Evolutionary conservation across 78 protist species (phyloP).

Genomic region (Trichosphaerium sp.): DNA sequence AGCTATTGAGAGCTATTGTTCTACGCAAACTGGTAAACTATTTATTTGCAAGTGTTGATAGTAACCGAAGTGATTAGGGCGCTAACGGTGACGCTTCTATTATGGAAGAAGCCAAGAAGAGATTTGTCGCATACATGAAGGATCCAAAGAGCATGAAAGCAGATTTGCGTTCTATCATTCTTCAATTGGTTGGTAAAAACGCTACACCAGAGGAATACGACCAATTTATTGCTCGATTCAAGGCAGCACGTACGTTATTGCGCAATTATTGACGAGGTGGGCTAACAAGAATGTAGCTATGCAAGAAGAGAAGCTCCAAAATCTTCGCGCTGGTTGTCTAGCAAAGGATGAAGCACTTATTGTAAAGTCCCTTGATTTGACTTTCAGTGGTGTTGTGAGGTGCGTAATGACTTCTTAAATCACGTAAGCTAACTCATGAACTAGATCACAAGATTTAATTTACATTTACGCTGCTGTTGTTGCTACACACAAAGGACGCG

Average conservation of each 20-base stretch:
- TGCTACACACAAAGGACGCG: not conserved
- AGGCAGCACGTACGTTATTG: too few species aligned
- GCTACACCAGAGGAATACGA: conserved; percentile 9
- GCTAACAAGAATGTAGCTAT: not conserved
- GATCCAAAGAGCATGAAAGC: not conserved
- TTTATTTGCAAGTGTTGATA: conserved; percentile 12
- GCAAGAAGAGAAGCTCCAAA: conserved; percentile 4
- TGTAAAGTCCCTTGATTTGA: conserved; percentile 10
- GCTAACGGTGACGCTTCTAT: not conserved
- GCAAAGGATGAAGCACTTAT: not conserved
- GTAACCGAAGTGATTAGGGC: conserved; percentile 19
- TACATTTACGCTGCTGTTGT: conserved; percentile 1
- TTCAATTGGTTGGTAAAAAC: conserved; percentile 1
- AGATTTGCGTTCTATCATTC: conserved; percentile 8
- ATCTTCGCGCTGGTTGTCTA: not conserved
- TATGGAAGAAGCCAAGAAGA: conserved; percentile 16
- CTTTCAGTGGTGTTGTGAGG: conserved; percentile 9
- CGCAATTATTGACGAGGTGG: too few species aligned
- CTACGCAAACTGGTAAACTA: conserved; percentile 4
- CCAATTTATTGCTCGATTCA: conserved; percentile 8
- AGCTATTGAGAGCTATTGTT: conserved; percentile 17
- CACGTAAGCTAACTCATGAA: too few species aligned
- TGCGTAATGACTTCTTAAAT: too few species aligned
- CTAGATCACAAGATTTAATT: conserved; percentile 10
- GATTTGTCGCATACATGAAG: conserved; percentile 1